These are phyloP conservation scores for Termitomyces sp. DNA, from an alignment of 768 basidiomycete species.

Conservation along the genomic window DNA sequence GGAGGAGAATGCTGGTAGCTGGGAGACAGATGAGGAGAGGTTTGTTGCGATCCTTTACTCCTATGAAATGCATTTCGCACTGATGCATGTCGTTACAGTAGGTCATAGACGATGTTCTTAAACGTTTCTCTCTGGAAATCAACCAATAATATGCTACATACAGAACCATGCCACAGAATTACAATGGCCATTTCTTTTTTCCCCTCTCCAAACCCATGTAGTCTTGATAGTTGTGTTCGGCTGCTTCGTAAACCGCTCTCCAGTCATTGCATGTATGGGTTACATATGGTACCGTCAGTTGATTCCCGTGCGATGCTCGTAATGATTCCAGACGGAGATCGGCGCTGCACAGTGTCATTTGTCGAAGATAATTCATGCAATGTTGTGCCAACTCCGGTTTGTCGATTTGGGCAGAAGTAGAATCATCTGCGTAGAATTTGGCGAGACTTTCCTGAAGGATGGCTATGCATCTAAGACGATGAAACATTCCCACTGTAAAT, in stretches of 20 bases:
- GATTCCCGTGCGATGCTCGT: conserved; percentile 1
- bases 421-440: not conserved
- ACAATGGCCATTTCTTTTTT: not conserved
- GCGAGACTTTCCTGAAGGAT: conserved; percentile 20
- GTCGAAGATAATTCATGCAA: conserved; percentile 22
- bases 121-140: no score
- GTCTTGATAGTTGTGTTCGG: conserved; percentile 4
- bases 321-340: conserved; percentile 14
- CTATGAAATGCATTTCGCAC: not conserved
- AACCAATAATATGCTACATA: no score
- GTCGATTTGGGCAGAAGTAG: not conserved
- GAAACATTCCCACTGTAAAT: conserved; percentile 32
- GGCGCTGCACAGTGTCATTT: conserved; percentile 18
- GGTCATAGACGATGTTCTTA: no score
- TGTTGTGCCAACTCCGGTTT: conserved; percentile 6
- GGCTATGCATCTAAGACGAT: conserved; percentile 34
- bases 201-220: not conserved
- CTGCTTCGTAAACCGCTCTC: conserved; percentile 11
- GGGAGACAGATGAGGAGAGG: conserved; percentile 3
- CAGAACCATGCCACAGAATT: not conserved
- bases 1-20: conserved; percentile 15
- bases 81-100: not conserved
- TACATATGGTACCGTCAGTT: conserved; percentile 10
- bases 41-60: not conserved
- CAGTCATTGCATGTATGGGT: conserved; percentile 16